Evolutionary conservation across 1,139 yeast species (phyloP).

Genomic region (Suhomyces chickasaworum): DNA sequence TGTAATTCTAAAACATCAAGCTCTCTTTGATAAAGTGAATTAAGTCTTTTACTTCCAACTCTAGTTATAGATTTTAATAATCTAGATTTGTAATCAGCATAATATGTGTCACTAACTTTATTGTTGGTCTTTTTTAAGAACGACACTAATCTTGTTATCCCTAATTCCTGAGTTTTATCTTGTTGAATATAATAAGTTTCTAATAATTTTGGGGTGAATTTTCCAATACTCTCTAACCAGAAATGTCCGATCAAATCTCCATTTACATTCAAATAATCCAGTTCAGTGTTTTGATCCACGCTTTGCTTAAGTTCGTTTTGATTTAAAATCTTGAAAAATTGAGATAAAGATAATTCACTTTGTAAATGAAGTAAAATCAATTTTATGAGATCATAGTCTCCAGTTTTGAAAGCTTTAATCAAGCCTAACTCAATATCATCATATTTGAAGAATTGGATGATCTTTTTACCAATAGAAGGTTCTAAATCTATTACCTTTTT

Average conservation of each 20-base stretch:
- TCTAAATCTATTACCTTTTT: conserved; percentile 68
- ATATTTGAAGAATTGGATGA: conserved; percentile 65
- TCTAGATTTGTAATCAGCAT: conserved; percentile 30
- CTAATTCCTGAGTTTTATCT: conserved; percentile 33
- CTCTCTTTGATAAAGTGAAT: conserved; percentile 50
- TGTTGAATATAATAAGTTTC: conserved; percentile 39
- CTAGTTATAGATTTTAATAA: conserved; percentile 27
- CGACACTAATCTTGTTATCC: conserved; percentile 23
- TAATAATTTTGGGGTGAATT: conserved; percentile 24
- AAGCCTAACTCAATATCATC: conserved; percentile 76
- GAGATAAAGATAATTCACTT: conserved; percentile 38
- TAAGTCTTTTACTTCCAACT: conserved; percentile 24
- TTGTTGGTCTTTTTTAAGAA: conserved; percentile 16
- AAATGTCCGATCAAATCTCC: conserved; percentile 48
- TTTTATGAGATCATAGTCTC: conserved; percentile 64
- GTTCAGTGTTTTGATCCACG: conserved; percentile 13
- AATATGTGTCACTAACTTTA: conserved; percentile 20
- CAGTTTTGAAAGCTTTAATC: conserved; percentile 65
- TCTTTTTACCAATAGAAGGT: conserved; percentile 61
- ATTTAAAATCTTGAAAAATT: conserved; percentile 43
- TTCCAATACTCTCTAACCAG: conserved; percentile 41
- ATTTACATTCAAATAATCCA: conserved; percentile 24
- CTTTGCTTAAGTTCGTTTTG: conserved; percentile 39
- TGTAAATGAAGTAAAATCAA: conserved; percentile 59
- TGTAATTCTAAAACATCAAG: conserved; percentile 54